phyloP scores from a whole-genome alignment of 257 asterid species.

The Solanum pinnatisectum region DNA sequence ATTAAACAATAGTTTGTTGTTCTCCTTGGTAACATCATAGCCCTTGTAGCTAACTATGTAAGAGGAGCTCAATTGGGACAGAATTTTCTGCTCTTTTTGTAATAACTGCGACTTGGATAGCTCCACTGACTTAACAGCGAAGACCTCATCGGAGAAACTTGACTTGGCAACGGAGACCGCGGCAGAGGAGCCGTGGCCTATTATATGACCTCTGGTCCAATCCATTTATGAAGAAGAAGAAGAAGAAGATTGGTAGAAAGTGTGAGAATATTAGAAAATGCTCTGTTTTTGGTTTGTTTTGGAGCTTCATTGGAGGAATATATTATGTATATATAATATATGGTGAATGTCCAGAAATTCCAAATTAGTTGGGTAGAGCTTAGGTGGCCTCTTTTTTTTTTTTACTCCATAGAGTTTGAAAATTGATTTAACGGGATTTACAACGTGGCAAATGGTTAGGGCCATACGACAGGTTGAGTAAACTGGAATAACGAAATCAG shows the following conservation, averaged over 20 bases:
- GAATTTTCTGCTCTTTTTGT: slow-evolving; percentile 37
- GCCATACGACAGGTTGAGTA: slow-evolving; percentile 8
- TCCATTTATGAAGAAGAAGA: slow-evolving; percentile 20
- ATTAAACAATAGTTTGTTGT: slow-evolving; percentile 25
- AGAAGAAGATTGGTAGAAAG: not conserved
- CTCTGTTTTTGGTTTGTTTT: not conserved
- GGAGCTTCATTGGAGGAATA: not conserved
- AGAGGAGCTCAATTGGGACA: slow-evolving; percentile 27
- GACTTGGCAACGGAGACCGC: slow-evolving; percentile 43
- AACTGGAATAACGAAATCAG: not conserved
- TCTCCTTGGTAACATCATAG: slow-evolving; percentile 30
- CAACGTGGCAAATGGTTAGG: slow-evolving; percentile 43
- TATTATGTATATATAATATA: not conserved
- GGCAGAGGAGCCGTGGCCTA: slow-evolving; percentile 77
- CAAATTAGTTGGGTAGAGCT: slow-evolving; percentile 54
- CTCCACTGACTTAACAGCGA: slow-evolving; percentile 67
- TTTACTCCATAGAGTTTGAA: slow-evolving; percentile 6
- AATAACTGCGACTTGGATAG: slow-evolving; percentile 25
- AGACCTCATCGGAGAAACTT: slow-evolving; percentile 6
- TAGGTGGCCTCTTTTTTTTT: not conserved
- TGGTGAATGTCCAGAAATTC: slow-evolving; percentile 14
- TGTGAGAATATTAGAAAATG: not conserved
- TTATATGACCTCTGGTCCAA: slow-evolving; percentile 60
- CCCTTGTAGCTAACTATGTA: slow-evolving; percentile 50
- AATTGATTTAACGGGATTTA: slow-evolving; percentile 41